phyloP scores from a whole-genome alignment of 192 early-diverging fungal genomes.

The Chytriomyces sp. region DNA sequence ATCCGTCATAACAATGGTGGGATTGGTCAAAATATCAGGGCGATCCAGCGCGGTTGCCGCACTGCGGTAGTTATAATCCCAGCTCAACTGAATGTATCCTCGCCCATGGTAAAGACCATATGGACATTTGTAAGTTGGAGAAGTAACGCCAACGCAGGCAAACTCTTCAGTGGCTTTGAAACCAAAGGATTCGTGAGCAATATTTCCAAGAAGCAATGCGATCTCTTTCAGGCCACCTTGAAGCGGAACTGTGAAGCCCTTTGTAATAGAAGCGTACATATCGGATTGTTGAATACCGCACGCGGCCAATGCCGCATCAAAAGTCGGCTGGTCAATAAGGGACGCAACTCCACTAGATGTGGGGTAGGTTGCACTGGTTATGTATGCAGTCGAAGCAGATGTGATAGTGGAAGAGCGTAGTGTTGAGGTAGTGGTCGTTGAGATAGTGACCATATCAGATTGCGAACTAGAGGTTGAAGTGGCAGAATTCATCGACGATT shows the following conservation, averaged over 20 bases:
- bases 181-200: neutral
- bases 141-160: neutral
- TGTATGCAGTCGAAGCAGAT: too few species aligned
- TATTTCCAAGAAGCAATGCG: slow-evolving; percentile 19
- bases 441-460: too few species aligned
- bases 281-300: slow-evolving; percentile 13
- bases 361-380: neutral
- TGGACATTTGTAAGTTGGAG: neutral
- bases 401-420: too few species aligned
- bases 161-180: slow-evolving; percentile 15
- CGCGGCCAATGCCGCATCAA: slow-evolving; percentile 9
- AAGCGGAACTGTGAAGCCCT: neutral
- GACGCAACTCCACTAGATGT: neutral
- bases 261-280: neutral
- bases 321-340: slow-evolving; percentile 2
- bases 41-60: neutral
- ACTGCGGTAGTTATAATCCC: slow-evolving; percentile 6
- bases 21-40: slow-evolving; percentile 1
- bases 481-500: too few species aligned
- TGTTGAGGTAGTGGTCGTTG: too few species aligned
- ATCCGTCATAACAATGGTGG: slow-evolving; percentile 12
- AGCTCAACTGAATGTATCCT: slow-evolving; percentile 23
- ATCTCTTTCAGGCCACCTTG: neutral
- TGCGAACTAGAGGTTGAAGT: too few species aligned
- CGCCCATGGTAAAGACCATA: slow-evolving; percentile 24